Evolutionary conservation across 345 rosid species (phyloP).

Genomic region (Limnanthes douglasii): DNA sequence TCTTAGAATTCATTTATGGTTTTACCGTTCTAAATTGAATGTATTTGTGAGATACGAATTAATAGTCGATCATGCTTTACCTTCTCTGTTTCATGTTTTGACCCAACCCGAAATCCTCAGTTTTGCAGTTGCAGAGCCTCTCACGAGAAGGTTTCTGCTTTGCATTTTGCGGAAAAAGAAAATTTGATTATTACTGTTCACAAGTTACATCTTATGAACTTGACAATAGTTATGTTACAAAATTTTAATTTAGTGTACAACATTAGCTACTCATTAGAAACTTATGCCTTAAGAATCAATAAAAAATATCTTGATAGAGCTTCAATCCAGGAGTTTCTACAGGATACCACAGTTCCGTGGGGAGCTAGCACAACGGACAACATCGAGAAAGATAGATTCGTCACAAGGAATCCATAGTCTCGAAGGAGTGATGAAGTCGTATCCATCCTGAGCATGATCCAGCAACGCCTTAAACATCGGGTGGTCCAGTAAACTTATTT

Average conservation of each 20-base stretch:
- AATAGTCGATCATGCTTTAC: no score
- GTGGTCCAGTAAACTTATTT: conserved; percentile 44
- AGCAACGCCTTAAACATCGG: conserved; percentile 69
- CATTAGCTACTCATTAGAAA: conserved; percentile 13
- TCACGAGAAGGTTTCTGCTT: no score
- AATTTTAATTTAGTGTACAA: conserved; percentile 15
- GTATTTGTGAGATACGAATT: no score
- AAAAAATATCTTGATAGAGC: conserved; percentile 8
- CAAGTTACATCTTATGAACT: no score
- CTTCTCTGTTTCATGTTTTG: no score
- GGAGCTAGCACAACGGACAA: conserved; percentile 44
- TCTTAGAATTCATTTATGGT: no score
- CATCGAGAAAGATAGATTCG: conserved; percentile 51
- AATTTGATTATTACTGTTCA: no score
- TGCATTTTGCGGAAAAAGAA: no score
- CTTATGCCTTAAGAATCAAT: conserved; percentile 16
- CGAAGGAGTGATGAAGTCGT: conserved; percentile 38
- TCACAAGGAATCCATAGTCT: conserved; percentile 78
- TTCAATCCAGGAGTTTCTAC: conserved; percentile 8
- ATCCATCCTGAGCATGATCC: conserved; percentile 61
- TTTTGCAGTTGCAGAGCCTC: no score
- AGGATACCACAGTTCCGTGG: conserved; percentile 21
- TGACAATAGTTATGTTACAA: conserved; percentile 16
- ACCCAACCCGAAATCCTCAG: no score
- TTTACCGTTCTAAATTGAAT: no score